These are phyloP conservation scores for Fraxinus pennsylvanica DNA, from an alignment of 257 asterid genomes.

Conservation along the genomic window DNA sequence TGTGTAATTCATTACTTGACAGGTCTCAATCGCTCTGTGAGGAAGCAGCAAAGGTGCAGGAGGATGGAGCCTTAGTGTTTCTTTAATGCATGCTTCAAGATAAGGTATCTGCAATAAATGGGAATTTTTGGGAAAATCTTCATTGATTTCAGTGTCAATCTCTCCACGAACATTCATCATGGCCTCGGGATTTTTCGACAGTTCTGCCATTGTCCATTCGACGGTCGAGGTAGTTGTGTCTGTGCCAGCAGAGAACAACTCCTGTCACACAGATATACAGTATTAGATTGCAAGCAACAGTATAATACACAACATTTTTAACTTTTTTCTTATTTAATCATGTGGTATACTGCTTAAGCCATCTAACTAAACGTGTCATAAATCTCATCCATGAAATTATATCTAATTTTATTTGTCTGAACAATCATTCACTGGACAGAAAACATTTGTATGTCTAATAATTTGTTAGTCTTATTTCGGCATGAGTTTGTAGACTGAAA, in stretches of 20 bases:
- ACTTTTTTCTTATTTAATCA: too few relatives aligned
- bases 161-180: slow-evolving; percentile 7
- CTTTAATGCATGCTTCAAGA: neutral
- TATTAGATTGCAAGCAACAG: too few relatives aligned
- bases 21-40: neutral
- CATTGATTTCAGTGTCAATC: neutral
- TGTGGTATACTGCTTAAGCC: too few relatives aligned
- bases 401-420: too few relatives aligned
- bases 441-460: too few relatives aligned
- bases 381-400: too few relatives aligned
- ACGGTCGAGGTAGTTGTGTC: slow-evolving; percentile 24
- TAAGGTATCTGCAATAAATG: neutral
- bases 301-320: too few relatives aligned
- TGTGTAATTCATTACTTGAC: neutral
- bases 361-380: too few relatives aligned
- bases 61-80: neutral
- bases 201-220: slow-evolving; percentile 22
- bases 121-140: neutral
- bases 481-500: too few relatives aligned
- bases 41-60: neutral
- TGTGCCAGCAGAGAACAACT: slow-evolving; percentile 14
- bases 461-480: too few relatives aligned
- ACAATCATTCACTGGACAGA: too few relatives aligned
- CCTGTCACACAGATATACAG: neutral
- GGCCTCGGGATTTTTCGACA: neutral